phyloP scores from a whole-genome alignment of 129 eudicot species.

The Artemisia tridentata region DNA sequence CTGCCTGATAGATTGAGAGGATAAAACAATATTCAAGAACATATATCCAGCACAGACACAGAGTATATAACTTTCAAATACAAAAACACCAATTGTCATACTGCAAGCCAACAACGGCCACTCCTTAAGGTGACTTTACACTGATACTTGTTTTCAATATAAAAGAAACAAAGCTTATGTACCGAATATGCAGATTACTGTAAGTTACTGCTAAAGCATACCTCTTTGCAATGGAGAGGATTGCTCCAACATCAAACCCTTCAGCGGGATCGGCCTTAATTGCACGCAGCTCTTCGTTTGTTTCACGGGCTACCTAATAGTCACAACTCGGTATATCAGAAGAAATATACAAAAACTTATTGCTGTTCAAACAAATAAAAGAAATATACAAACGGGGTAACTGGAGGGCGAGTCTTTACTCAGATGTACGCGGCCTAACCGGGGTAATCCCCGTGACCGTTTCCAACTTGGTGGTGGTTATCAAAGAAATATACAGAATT shows the following conservation, averaged over 20 bases:
- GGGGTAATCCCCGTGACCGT: no score
- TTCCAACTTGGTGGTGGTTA: background rate
- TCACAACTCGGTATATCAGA: constrained; percentile 19
- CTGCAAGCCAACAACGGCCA: constrained; percentile 6
- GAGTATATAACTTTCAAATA: background rate
- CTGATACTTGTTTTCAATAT: background rate
- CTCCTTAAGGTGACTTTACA: constrained; percentile 1
- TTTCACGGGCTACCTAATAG: constrained; percentile 88
- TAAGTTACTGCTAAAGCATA: constrained; percentile 25
- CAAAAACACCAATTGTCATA: background rate
- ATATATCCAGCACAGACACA: constrained; percentile 17
- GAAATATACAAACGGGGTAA: no score
- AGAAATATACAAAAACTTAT: no score
- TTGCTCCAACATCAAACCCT: constrained; percentile 93
- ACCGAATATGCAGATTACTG: background rate
- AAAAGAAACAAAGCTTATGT: constrained; percentile 1
- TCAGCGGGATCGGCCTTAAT: constrained; percentile 80
- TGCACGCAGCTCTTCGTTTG: constrained; percentile 86
- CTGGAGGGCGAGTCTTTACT: no score
- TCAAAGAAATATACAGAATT: background rate
- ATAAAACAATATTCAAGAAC: constrained; percentile 19
- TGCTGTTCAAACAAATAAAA: no score
- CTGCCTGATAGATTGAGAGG: constrained; percentile 52
- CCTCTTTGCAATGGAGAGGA: constrained; percentile 76
- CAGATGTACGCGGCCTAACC: no score